A percentile compares a stretch with the other conserved stretches of the same genome.
Evolutionary conservation across 1,284 basidiomycete genomes (phyloP).

Genomic region (Irpex rosettiformis): DNA sequence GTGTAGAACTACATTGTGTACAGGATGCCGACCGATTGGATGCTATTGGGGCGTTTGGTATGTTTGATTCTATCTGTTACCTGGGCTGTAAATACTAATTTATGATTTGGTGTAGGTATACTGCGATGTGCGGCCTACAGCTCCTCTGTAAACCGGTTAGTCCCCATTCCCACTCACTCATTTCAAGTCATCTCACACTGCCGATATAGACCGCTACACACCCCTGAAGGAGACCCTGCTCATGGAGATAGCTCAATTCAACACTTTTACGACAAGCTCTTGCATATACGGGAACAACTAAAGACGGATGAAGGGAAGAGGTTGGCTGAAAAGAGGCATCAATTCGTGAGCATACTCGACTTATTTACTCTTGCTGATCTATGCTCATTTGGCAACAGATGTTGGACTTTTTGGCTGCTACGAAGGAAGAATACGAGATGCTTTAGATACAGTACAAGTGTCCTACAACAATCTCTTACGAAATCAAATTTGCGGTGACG

Average conservation of each 20-base stretch:
- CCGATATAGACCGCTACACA: conserved; percentile 58
- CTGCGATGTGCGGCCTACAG: conserved; percentile 86
- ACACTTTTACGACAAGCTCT: conserved; percentile 87
- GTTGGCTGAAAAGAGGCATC: conserved; percentile 73
- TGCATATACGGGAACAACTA: conserved; percentile 70
- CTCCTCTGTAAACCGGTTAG: conserved; percentile 60
- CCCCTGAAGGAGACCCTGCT: conserved; percentile 47
- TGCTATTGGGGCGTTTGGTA: conserved; percentile 89
- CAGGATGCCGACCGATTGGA: conserved; percentile 93
- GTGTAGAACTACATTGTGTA: conserved; percentile 83
- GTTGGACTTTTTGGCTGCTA: conserved; percentile 27
- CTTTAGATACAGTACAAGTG: background rate
- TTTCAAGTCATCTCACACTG: background rate
- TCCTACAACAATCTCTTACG: too few relatives aligned
- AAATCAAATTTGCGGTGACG: too few relatives aligned
- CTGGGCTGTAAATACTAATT: background rate
- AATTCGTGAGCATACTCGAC: conserved; percentile 49
- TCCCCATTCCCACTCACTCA: conserved; percentile 2
- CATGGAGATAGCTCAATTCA: conserved; percentile 62
- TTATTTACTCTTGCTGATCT: background rate
- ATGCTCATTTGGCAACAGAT: conserved; percentile 22
- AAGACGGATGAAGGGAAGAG: conserved; percentile 72
- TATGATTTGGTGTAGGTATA: conserved; percentile 49
- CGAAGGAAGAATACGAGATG: conserved; percentile 28
- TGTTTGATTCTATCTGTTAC: conserved; percentile 17